Percentiles rank a stretch among this genome's conserved stretches.
These are phyloP conservation scores for Fraxinus excelsior DNA, from an alignment of 257 asterid genomes.

Conservation along the genomic window DNA sequence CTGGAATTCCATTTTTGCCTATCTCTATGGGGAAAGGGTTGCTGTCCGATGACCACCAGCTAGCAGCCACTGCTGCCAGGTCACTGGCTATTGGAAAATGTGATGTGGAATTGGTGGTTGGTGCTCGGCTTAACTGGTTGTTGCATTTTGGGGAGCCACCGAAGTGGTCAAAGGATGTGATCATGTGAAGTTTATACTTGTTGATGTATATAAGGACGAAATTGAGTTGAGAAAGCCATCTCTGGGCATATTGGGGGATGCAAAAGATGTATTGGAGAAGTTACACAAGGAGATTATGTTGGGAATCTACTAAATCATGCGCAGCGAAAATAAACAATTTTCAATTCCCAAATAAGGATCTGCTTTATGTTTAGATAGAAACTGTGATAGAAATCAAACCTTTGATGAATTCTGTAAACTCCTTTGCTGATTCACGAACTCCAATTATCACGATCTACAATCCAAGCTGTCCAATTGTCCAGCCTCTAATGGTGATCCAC, in stretches of 20 bases:
- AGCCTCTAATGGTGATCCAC: too few species aligned
- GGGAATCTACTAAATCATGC: too few species aligned
- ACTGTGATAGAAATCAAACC: too few species aligned
- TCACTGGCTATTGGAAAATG: constrained; percentile 90
- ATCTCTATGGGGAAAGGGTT: constrained; percentile 95
- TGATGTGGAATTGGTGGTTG: constrained; percentile 80
- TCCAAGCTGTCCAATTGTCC: too few species aligned
- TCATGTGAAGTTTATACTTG: constrained; percentile 78
- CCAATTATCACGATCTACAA: too few species aligned
- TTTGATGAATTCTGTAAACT: too few species aligned
- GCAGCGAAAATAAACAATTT: too few species aligned
- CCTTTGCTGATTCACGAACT: too few species aligned
- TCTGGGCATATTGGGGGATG: constrained; percentile 83
- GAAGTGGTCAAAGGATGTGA: constrained; percentile 81
- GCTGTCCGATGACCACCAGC: constrained; percentile 72
- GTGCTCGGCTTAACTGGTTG: constrained; percentile 90
- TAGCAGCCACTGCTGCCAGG: constrained; percentile 88
- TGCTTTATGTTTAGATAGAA: too few species aligned
- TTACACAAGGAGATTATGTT: constrained; percentile 66
- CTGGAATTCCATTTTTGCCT: constrained; percentile 85
- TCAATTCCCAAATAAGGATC: too few species aligned
- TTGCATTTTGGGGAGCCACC: constrained; percentile 95
- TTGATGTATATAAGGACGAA: constrained; percentile 69
- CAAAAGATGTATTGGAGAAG: constrained; percentile 66
- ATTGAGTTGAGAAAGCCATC: constrained; percentile 70